Percentiles rank a stretch among this genome's conserved stretches.
Conservation (phyloP, 768 basidiomycete genomes). For the Hebeloma cylindrosporum region DNA sequence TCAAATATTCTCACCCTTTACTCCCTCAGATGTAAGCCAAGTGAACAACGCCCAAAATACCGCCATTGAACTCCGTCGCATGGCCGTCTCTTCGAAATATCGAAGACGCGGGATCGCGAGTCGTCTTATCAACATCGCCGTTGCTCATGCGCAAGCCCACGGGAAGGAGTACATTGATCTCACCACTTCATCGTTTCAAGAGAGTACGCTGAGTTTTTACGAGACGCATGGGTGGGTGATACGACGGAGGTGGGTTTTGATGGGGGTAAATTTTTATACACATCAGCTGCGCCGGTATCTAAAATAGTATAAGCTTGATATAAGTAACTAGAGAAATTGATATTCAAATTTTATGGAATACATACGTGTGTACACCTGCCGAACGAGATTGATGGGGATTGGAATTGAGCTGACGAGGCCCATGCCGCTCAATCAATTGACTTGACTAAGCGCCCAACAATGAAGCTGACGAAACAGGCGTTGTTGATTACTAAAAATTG, state of each 20-base stretch:
- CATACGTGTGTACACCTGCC: too few species aligned
- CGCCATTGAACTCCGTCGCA: constrained; percentile 23
- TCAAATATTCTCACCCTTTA: constrained; percentile 8
- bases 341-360: too few species aligned
- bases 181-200: constrained; percentile 3
- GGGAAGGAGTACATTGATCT: constrained; percentile 3
- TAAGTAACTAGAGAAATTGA: too few species aligned
- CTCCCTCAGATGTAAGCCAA: constrained; percentile 7
- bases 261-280: too few species aligned
- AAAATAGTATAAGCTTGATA: too few species aligned
- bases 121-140: constrained; percentile 8
- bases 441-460: too few species aligned
- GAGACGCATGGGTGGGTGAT: constrained; percentile 13
- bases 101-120: constrained; percentile 21
- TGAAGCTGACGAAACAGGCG: too few species aligned
- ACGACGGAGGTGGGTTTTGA: background rate
- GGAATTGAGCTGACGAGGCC: too few species aligned
- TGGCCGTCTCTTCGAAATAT: constrained; percentile 21
- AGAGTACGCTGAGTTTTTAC: constrained; percentile 9
- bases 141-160: constrained; percentile 16
- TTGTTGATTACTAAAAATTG: too few species aligned
- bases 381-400: too few species aligned
- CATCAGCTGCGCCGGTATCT: too few species aligned
- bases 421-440: too few species aligned
- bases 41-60: constrained; percentile 8